Evolutionary conservation across 2,329 filamentous ascomycete genomes (phyloP).

Genomic region (Byssochlamys sp.): DNA sequence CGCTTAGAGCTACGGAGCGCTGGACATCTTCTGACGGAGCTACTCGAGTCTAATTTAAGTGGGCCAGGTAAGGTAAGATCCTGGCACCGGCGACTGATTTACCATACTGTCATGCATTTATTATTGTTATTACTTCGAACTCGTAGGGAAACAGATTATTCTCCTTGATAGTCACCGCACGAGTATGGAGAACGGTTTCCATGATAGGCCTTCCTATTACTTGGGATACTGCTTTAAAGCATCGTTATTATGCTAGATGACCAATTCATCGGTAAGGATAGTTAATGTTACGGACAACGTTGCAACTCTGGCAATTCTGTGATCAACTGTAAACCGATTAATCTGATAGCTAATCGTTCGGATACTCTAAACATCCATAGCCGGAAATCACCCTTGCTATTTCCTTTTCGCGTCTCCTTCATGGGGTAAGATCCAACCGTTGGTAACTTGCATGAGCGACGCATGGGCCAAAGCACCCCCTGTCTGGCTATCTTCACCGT

Average conservation of each 20-base stretch:
- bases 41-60: background rate
- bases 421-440: background rate
- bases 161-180: background rate
- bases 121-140: background rate
- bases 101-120: background rate
- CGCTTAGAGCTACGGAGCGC: too few relatives aligned
- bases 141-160: background rate
- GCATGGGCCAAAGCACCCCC: background rate
- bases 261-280: too few relatives aligned
- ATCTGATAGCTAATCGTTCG: too few relatives aligned
- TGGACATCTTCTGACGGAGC: background rate
- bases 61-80: background rate
- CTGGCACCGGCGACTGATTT: background rate
- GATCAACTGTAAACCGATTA: too few relatives aligned
- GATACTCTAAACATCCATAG: background rate
- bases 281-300: too few relatives aligned
- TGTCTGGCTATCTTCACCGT: background rate
- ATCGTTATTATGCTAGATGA: too few relatives aligned
- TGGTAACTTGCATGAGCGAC: background rate
- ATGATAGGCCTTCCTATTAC: too few relatives aligned
- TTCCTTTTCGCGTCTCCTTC: too few relatives aligned
- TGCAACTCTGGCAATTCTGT: too few relatives aligned
- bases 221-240: too few relatives aligned
- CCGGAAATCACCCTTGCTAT: too few relatives aligned
- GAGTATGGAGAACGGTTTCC: too few relatives aligned